Base-by-base conservation (phyloP, 2,329 filamentous ascomycete genomes). In the Botrytis cinerea region DNA sequence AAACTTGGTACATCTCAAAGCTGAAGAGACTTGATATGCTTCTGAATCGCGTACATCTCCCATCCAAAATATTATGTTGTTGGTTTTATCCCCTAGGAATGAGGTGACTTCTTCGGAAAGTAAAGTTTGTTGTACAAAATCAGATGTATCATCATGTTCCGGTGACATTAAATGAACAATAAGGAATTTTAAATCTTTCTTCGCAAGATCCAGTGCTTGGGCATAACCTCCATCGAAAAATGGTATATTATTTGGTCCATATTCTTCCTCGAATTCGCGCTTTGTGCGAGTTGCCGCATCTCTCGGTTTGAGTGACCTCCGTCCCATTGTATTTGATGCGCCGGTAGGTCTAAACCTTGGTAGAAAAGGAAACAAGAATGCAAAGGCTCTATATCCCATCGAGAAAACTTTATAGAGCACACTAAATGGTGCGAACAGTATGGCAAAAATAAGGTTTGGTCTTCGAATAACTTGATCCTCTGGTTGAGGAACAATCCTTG, bases 211-310 rank as follows among this genome's bases (percentile, higher is more conserved):
- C 75, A 97, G 89, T 0, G 95, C 94, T 83, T 97, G 93, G 8
- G 97, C 95, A 80, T 98, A 96, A 7, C 95, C 94, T 70, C 92
- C 92, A 80, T 98, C 95, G 77, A 92, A 90, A 82, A 97, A 97
- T 0, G 92, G 91, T 7, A 98, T 83, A 7, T 85, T 86, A 67
- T 90, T 88, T 28, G 86, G 83, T 0, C 94, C 94, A 80, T 98
- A 96, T 79, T 97, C 93, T 83, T 99, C 96, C 79, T 97, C 94
- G 77, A 99, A 97, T 78, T 98, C 95, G 14, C 95, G 89, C 79
- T 93, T 92, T 82, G 98, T 97, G 46, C 96, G 87, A 40, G 93
- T 91, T 0, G 95, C 94, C 0, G 94, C 95, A 80, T 99, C 96
- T 73, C 93, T 90, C 1, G 95, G 94, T 80, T 92, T 92, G 62